phyloP scores from a whole-genome alignment of 192 early-diverging fungal species.

The Phlyctochytrium arcticum region DNA sequence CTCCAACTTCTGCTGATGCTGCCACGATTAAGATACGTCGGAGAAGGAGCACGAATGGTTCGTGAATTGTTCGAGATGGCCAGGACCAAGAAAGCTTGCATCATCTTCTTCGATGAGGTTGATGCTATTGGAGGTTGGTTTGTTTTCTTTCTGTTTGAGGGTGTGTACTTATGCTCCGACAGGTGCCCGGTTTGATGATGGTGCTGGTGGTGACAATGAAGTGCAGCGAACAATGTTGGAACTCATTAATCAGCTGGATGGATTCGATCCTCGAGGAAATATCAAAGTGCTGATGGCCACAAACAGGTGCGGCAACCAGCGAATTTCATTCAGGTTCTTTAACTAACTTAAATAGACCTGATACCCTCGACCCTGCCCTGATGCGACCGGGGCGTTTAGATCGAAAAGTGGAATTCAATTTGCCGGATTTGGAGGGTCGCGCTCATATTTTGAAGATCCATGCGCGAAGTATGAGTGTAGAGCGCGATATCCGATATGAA shows the following conservation, averaged over 20 bases:
- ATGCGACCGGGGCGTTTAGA: slow-evolving; percentile 97
- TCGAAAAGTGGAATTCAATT: slow-evolving; percentile 95
- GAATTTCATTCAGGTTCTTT: not conserved
- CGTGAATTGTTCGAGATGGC: slow-evolving; percentile 99
- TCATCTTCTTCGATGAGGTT: slow-evolving; percentile 99
- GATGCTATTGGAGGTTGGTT: slow-evolving; percentile 88
- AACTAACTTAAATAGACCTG: slow-evolving; percentile 30
- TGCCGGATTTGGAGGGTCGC: slow-evolving; percentile 95
- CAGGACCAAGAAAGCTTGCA: slow-evolving; percentile 98
- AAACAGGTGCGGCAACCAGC: slow-evolving; percentile 55
- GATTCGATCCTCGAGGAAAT: slow-evolving; percentile 98
- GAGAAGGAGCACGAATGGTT: slow-evolving; percentile 98
- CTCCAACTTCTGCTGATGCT: not conserved
- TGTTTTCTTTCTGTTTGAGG: not conserved
- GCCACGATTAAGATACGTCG: slow-evolving; percentile 69
- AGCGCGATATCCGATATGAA: slow-evolving; percentile 98
- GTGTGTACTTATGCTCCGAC: not conserved
- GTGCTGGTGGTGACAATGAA: slow-evolving; percentile 98
- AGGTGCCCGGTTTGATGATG: slow-evolving; percentile 88
- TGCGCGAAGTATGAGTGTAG: slow-evolving; percentile 97
- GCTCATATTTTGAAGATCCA: slow-evolving; percentile 99
- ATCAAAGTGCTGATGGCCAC: slow-evolving; percentile 99
- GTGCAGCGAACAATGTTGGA: slow-evolving; percentile 99
- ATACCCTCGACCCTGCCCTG: slow-evolving; percentile 97
- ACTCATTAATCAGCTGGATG: slow-evolving; percentile 98